Base-by-base conservation (phyloP, 495 filamentous ascomycete genomes). In the Chaetomidium leptoderma region DNA sequence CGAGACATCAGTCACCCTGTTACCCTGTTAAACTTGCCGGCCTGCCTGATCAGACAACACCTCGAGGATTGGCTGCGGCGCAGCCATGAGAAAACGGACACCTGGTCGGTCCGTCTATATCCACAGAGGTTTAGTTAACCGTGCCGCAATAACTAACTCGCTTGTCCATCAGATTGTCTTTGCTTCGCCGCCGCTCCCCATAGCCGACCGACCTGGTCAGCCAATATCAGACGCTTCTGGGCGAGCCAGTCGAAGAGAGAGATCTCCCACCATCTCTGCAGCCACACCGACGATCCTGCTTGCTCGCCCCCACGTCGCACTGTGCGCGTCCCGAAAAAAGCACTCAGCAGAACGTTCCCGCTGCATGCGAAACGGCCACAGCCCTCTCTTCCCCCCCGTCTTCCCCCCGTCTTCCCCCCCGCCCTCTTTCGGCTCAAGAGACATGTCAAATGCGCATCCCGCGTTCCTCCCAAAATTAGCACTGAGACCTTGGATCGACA, bases 391-490 rank as follows among this genome's bases (percentile, higher is more conserved):
- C n/a, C n/a, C n/a, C n/a, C n/a, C n/a, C n/a, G n/a, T n/a, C n/a
- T n/a, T n/a, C n/a, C n/a, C n/a, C n/a, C n/a, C n/a, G n/a, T n/a
- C n/a, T n/a, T n/a, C n/a, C n/a, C n/a, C n/a, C n/a, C n/a, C 49
- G 58, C 42, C 24, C 24, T 17, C 19, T 36, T 21, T 46, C 32
- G 16, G 29, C 53, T 29, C 43, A 8, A 55, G 40, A 56, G 23
- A 63, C 29, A 51, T 43, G 44, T 33, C 43, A 24, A 48, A 23
- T 11, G 10, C 13, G 21, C 24, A 17, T n/a, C 44, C 35, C 52
- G 52, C 57, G 44, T 40, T 43, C 52, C 36, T 56, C 58, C 63
- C 53, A 57, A 55, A 63, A 36, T 47, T 48, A 54, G 42, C 44
- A 50, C 51, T 49, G 49, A 60, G 30, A 55, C 51, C 50, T 35